Evolutionary conservation across 2,329 filamentous ascomycete genomes (phyloP), one percentile per base, ranked within the genome.

Genomic region (Calonectria multiphialidica): DNA sequence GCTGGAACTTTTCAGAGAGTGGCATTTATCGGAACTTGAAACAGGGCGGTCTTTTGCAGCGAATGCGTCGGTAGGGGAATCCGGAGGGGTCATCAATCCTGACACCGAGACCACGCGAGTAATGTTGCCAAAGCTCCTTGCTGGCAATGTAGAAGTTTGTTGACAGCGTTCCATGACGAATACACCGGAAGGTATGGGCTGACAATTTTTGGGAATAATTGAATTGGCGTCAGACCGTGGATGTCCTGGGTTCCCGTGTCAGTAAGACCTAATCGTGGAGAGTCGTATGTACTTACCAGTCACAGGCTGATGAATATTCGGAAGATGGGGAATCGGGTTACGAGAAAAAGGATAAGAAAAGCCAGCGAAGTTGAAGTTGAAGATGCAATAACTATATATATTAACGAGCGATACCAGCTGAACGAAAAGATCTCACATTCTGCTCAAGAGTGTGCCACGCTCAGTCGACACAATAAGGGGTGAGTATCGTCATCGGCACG

Each of bases 41-140:
- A 49, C 37, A 5, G 18, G 59, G 4, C 71, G 37, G 2, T 67
- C 35, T 5, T 59, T 59, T 7, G 68, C 37, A 18, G 70, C 63
- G 13, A 74, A 74, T n/a, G 47, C 66, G 9, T 76, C 61, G n/a
- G 70, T 73, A 2, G 77, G 75, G 23, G 77, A 77, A 28, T 79
- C 77, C 10, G 77, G 78, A 28, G 72, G 77, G 21, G 73, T 74
- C 12, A 71, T 53, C 28, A 74, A 53, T 10, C 73, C 75, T 1
- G 67, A 61, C 53, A 66, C 50, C 23, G 73, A 28, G 45, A 57
- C 40, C n/a, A 68, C 28, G 55, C 18, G 53, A 28, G 23, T 18
- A 21, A 59, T 35, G 21, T 13, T 45, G 12, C 21, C 10, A 21
- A 47, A 64, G 3, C 16, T n/a, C n/a, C 35, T 55, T n/a, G 47